Conservation (phyloP, 2,329 filamentous ascomycete species). For the Penicillium sp. region DNA sequence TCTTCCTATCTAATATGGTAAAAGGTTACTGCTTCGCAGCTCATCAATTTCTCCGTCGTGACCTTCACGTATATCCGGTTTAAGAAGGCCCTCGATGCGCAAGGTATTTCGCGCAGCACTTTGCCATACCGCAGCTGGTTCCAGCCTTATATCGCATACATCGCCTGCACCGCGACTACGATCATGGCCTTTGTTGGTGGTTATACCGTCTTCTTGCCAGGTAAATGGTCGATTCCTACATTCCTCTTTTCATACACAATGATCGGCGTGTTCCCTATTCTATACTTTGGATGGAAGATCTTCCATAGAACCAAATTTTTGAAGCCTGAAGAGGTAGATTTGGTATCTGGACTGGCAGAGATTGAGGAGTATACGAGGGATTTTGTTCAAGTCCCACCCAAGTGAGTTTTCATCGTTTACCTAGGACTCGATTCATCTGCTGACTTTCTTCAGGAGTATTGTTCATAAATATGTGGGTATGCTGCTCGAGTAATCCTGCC, state of each 20-base stretch:
- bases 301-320: slow-evolving; percentile 66
- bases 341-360: slow-evolving; percentile 66
- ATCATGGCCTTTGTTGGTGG: slow-evolving; percentile 78
- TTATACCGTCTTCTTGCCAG: slow-evolving; percentile 75
- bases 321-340: slow-evolving; percentile 65
- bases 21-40: slow-evolving; percentile 71
- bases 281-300: slow-evolving; percentile 76
- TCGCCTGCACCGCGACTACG: slow-evolving; percentile 66
- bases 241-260: slow-evolving; percentile 82
- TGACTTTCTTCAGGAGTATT: slow-evolving; percentile 33
- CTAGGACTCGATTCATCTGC: slow-evolving; percentile 2
- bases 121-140: slow-evolving; percentile 73
- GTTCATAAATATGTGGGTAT: slow-evolving; percentile 31
- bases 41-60: slow-evolving; percentile 75
- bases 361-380: slow-evolving; percentile 72
- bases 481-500: slow-evolving; percentile 26
- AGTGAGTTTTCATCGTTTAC: slow-evolving; percentile 47
- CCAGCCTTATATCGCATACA: slow-evolving; percentile 76
- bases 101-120: slow-evolving; percentile 69
- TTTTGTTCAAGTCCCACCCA: slow-evolving; percentile 61
- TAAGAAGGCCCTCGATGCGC: slow-evolving; percentile 69
- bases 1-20: slow-evolving; percentile 5
- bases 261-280: slow-evolving; percentile 71
- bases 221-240: slow-evolving; percentile 69
- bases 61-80: slow-evolving; percentile 75